These are phyloP conservation scores for Talaromyces sp. DNA, from an alignment of 2,329 filamentous ascomycete species.

Conservation along the genomic window DNA sequence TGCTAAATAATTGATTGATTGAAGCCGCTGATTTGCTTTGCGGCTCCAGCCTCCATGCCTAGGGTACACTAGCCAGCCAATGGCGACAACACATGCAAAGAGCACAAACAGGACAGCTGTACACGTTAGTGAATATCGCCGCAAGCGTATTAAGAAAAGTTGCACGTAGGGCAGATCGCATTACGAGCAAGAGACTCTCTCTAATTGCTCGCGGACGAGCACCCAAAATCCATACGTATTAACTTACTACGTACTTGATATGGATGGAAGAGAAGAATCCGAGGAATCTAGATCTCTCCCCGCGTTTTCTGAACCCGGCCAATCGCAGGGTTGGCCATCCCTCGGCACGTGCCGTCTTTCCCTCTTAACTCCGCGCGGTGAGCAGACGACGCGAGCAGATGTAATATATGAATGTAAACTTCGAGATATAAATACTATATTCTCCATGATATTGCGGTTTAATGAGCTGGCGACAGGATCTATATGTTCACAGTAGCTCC, in stretches of 20 bases:
- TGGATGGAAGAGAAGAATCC: not conserved
- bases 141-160: too few relatives aligned
- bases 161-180: not conserved
- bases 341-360: not conserved
- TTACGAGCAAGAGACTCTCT: not conserved
- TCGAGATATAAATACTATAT: not conserved
- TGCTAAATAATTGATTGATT: not conserved
- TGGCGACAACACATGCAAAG: not conserved
- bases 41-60: not conserved
- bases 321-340: not conserved
- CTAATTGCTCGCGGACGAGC: not conserved
- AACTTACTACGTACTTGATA: too few relatives aligned
- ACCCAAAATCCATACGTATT: too few relatives aligned
- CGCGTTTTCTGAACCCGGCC: not conserved
- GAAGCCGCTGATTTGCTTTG: not conserved
- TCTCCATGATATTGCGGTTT: not conserved
- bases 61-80: not conserved
- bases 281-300: not conserved
- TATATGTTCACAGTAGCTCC: conserved; percentile 20
- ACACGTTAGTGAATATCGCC: too few relatives aligned
- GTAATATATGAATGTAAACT: too few relatives aligned
- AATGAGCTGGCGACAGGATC: not conserved
- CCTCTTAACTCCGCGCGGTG: not conserved
- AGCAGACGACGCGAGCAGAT: too few relatives aligned
- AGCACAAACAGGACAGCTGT: not conserved